Evolutionary conservation across 2,329 filamentous ascomycete species (phyloP), one percentile per base, ranked within the genome.

Genomic region (Neocucurbitaria cava): DNA sequence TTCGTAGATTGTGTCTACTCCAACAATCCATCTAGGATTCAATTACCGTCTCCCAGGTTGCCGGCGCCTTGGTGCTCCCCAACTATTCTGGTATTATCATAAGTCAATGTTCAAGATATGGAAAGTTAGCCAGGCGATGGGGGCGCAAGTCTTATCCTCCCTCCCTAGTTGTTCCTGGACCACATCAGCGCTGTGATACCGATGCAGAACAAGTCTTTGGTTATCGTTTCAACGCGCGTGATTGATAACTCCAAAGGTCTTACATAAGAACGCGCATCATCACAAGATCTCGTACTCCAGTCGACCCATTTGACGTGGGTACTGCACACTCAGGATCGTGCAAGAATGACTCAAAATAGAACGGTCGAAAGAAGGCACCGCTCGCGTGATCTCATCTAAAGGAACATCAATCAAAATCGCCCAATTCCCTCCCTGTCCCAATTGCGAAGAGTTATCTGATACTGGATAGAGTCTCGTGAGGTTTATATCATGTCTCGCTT

Each of bases 141-240:
- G 24, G 41, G 26, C 20, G 24, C 31, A 13, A 33, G 49, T 54
- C 51, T 52, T 31, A 49, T 45, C 45, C 55, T 61, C 59, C 56
- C 55, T 65, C 52, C 42, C 24, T 35, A 13, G 39, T 10, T 30
- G 30, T 23, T 31, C 23, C 47, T 23, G 13, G 18, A 36, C 43
- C 20, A 21, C 39, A 17, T 43, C 30, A 36, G 45, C 30, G 24
- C 31, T 49, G 57, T 61, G 26, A 54, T 43, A 65, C 62, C 58
- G 54, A 61, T 48, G 49, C 56, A 65, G 33, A 49, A 53, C 42
- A 28, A 38, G 49, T 49, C 49, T 48, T 38, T 40, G n/a, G 5
- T 33, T 15, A 36, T 35, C 23, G 13, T 17, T 35, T 11, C n/a
- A 41, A 23, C 18, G 23, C 21, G 6, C 26, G 21, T 39, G 15